Conservation (phyloP, 768 basidiomycete genomes). For the Boletus patriciae region DNA sequence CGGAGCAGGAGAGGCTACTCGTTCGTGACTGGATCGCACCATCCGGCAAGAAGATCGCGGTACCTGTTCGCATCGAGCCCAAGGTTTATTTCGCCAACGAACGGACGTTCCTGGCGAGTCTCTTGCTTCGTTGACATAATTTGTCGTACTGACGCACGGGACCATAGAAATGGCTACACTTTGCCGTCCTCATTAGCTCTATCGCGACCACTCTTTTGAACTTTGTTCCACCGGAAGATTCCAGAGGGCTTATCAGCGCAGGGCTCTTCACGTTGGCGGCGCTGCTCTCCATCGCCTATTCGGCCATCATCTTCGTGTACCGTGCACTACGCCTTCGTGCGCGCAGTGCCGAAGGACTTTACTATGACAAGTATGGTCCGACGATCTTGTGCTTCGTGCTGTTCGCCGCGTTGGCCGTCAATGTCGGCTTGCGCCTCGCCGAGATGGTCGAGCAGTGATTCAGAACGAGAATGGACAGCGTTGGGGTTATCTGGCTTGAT, state of each 20-base stretch:
- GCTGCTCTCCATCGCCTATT: conserved; percentile 83
- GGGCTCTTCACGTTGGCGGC: conserved; percentile 89
- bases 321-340: conserved; percentile 68
- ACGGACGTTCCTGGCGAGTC: too few relatives aligned
- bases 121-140: too few relatives aligned
- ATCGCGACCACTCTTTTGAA: conserved; percentile 90
- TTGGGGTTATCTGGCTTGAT: background rate
- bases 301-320: conserved; percentile 77
- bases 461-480: background rate
- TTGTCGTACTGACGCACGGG: too few relatives aligned
- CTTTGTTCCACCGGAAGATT: conserved; percentile 72
- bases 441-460: conserved; percentile 43
- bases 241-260: conserved; percentile 81
- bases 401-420: conserved; percentile 67
- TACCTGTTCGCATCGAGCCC: too few relatives aligned
- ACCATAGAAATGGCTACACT: conserved; percentile 92
- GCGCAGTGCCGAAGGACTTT: conserved; percentile 74
- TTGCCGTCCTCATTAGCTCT: conserved; percentile 81
- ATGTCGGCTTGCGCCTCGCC: conserved; percentile 65
- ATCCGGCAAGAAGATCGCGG: too few relatives aligned
- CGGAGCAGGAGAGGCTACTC: too few relatives aligned
- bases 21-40: too few relatives aligned
- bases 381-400: conserved; percentile 70
- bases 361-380: conserved; percentile 89
- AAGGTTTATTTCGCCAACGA: too few relatives aligned